Evolutionary conservation across 345 rosid genomes (phyloP).

Genomic region (Pseudoturritis turrita): DNA sequence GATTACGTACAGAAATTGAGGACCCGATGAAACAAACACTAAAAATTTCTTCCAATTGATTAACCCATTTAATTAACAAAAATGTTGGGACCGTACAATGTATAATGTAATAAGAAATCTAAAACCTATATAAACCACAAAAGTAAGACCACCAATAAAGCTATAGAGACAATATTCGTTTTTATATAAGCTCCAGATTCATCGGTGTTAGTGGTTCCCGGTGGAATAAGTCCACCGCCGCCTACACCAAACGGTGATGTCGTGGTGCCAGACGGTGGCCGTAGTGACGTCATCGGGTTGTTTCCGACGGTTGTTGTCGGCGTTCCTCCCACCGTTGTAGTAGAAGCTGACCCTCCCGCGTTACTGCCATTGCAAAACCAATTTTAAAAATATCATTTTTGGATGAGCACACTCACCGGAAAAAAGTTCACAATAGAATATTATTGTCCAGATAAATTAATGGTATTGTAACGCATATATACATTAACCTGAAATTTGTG

Average conservation of each 20-base stretch:
- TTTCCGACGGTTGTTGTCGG: conserved; percentile 24
- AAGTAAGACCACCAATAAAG: conserved; percentile 9
- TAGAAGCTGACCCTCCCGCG: conserved; percentile 26
- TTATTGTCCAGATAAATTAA: no score
- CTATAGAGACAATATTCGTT: background rate
- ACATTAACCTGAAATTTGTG: no score
- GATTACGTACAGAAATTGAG: no score
- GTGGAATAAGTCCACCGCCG: conserved; percentile 20
- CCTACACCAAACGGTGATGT: conserved; percentile 20
- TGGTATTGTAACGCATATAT: no score
- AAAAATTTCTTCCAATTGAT: background rate
- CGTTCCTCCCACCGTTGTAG: conserved; percentile 25
- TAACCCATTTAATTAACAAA: conserved; percentile 20
- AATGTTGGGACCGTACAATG: background rate
- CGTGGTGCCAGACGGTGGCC: conserved; percentile 29
- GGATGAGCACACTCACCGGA: background rate
- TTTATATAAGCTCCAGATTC: conserved; percentile 26
- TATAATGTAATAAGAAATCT: background rate
- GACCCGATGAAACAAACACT: background rate
- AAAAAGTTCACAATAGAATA: no score
- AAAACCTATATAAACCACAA: conserved; percentile 18
- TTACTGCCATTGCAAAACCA: conserved; percentile 4
- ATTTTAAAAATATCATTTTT: background rate
- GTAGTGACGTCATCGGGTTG: conserved; percentile 14
- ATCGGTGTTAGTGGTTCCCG: conserved; percentile 27